Evolutionary conservation across 148 eudicot species (phyloP).

Genomic region (Spergularia marina): DNA sequence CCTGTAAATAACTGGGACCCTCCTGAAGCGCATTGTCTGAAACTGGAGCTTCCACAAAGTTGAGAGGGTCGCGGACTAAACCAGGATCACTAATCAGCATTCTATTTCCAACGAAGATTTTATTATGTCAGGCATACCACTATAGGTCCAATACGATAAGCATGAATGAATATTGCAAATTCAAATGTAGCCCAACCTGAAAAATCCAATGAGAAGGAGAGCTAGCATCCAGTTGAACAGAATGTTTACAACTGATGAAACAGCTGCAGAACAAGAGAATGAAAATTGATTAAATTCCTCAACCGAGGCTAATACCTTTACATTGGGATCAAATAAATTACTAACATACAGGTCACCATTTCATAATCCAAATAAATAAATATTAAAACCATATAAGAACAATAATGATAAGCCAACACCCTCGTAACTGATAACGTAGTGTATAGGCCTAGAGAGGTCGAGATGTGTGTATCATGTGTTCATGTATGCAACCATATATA

Average conservation of each 20-base stretch:
- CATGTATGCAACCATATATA: neutral
- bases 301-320: neutral
- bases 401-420: no score
- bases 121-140: slow-evolving; percentile 8
- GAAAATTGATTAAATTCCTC: neutral
- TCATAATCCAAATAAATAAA: no score
- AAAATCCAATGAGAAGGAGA: slow-evolving; percentile 48
- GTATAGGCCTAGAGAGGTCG: neutral
- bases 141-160: neutral
- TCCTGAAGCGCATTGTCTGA: slow-evolving; percentile 32
- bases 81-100: slow-evolving; percentile 70
- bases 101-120: slow-evolving; percentile 37
- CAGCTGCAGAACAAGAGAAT: slow-evolving; percentile 35
- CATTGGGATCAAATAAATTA: neutral
- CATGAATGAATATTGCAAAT: neutral
- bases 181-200: slow-evolving; percentile 37
- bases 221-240: slow-evolving; percentile 45
- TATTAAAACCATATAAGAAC: no score
- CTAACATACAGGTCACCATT: no score
- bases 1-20: slow-evolving; percentile 33
- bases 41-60: slow-evolving; percentile 20
- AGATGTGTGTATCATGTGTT: neutral
- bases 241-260: slow-evolving; percentile 39
- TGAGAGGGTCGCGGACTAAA: slow-evolving; percentile 36
- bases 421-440: no score